These are phyloP conservation scores for Pyropia haitanensis DNA, from an alignment of 23 red algal species.

Conservation along the genomic window DNA sequence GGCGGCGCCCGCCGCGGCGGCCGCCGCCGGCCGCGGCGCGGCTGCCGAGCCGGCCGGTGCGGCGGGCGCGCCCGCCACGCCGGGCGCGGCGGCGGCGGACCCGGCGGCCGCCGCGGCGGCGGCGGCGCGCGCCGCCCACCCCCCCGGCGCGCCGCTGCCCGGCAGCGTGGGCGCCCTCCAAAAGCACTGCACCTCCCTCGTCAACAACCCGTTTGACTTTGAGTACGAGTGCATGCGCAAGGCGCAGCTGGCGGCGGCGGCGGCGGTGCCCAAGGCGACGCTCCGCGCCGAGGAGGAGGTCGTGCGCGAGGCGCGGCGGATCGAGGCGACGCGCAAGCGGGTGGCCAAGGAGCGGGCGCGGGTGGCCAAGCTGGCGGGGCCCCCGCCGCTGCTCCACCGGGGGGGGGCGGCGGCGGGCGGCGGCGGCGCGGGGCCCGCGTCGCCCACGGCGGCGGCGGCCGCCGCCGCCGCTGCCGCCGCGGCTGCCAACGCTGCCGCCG, in stretches of 20 bases:
- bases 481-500: too few species aligned
- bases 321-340: constrained; percentile 53
- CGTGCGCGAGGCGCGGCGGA: constrained; percentile 64
- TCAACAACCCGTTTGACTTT: constrained; percentile 86
- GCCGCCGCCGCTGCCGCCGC: too few species aligned
- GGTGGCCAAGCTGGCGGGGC: constrained; percentile 58
- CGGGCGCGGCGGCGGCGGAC: too few species aligned
- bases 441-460: too few species aligned
- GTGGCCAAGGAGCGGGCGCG: constrained; percentile 63
- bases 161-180: constrained; percentile 25
- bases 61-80: too few species aligned
- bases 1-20: too few species aligned
- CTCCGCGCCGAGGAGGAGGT: constrained; percentile 80
- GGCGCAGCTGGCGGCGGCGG: constrained; percentile 71
- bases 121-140: background rate
- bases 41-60: too few species aligned
- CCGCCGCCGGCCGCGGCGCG: too few species aligned
- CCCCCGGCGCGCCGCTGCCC: background rate
- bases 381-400: background rate
- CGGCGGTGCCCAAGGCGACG: constrained; percentile 48
- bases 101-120: background rate
- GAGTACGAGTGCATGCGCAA: constrained; percentile 93
- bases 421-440: too few species aligned
- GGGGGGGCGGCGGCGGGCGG: too few species aligned
- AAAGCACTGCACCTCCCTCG: constrained; percentile 66